These are phyloP conservation scores for Mikania micrantha DNA, from an alignment of 129 eudicot species.

Conservation along the genomic window DNA sequence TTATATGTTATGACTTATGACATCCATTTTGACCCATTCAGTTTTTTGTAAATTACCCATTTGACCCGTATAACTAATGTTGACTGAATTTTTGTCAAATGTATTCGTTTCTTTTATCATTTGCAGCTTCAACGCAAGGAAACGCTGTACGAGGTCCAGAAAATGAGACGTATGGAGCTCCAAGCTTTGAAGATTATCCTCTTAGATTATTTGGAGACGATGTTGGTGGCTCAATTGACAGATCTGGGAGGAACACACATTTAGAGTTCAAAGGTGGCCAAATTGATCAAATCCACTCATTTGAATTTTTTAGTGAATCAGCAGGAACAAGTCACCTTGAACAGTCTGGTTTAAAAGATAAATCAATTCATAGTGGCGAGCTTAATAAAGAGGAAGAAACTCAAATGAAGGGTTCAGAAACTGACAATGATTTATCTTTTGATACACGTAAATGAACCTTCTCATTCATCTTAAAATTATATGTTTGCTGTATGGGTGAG, in stretches of 20 bases:
- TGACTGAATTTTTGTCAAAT: not conserved
- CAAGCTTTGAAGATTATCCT: not conserved
- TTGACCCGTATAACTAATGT: too few species aligned
- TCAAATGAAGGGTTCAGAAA: not conserved
- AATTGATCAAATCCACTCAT: not conserved
- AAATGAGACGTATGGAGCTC: not conserved
- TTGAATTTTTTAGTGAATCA: conserved; percentile 6
- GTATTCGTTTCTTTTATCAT: not conserved
- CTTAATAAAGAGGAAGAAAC: not conserved
- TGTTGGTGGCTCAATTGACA: not conserved
- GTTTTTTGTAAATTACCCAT: not conserved
- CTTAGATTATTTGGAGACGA: conserved; percentile 12
- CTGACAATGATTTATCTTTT: not conserved
- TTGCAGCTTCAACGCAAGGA: conserved; percentile 9
- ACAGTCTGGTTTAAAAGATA: not conserved
- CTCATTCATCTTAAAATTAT: not conserved
- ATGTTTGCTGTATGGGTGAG: not conserved
- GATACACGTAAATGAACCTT: conserved; percentile 7
- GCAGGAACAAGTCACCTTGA: conserved; percentile 9
- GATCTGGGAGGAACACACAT: not conserved
- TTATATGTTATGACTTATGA: not conserved
- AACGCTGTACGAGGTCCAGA: not conserved
- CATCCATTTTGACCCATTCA: not conserved
- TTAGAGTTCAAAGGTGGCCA: not conserved
- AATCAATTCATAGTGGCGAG: not conserved